Evolutionary conservation across 2,329 filamentous ascomycete genomes (phyloP), one percentile per base, ranked within the genome.

Genomic region (Fusarium globosum): DNA sequence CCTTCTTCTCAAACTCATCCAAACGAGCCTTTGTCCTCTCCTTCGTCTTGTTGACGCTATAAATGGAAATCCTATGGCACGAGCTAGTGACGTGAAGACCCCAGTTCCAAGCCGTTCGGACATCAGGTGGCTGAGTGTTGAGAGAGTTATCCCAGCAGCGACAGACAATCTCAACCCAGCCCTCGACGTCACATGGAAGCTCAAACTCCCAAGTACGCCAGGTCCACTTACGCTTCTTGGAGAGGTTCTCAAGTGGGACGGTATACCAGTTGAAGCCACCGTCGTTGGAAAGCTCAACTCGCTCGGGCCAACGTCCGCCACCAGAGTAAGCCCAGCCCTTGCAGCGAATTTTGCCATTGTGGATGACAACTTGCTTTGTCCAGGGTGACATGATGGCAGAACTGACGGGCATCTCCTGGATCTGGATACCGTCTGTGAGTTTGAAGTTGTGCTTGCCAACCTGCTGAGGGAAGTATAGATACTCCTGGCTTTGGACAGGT

Each of bases 381-480:
- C 85, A 83, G 0, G 91, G 91, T 0, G 87, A 83, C 88, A 92
- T 92, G 74, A 93, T 92, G 26, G 91, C 91, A 21, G 86, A 88
- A 52, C 86, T 88, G 7, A 93, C 91, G 0, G 91, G 91, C 91
- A 93, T 93, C 41, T 93, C 91, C 76, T 94, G 91, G 75, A 92
- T 93, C 70, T 87, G 88, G 69, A 91, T 90, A 1, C 89, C 91
- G 51, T 89, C 88, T 21, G 83, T 88, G 73, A 88, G 87, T 14
- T 82, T 83, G 16, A 86, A 83, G 69, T 93, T 93, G 73, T 93
- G 90, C 81, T 93, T 93, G 16, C 91, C 91, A 1, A 90, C 82
- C 78, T 94, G 91, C 16, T 90, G 89, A 4, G 88, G 89, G 79
- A 91, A 94, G 81, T 93, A 93, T 0, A 93, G 83, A 61, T 93